Base-by-base conservation (phyloP, 106 monocot genomes). In the Acanthochlamys bracteata region DNA sequence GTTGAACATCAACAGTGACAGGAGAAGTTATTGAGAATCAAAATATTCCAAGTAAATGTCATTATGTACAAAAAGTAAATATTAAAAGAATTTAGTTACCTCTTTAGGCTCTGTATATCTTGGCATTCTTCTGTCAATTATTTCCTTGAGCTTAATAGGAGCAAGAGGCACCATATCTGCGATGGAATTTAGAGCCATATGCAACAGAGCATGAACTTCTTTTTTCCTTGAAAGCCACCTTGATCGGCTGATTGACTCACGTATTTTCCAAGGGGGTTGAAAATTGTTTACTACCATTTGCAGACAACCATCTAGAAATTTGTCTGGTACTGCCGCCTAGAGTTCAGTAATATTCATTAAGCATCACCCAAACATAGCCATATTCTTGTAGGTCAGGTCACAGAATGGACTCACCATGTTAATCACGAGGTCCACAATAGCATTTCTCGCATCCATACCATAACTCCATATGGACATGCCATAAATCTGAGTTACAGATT, bases 221-320 rank as follows among this genome's bases (percentile, higher is more conserved):
- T 77, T 75, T 61, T 81, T 88, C 55, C 73, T 71, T 60, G 25
- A 42, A 53, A 42, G 13, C 72, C 77, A 78, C 53, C 40, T 49
- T 64, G 68, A 20, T 11, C 67, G 59, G n/a, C 15, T 61, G 4
- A 61, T 64, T 41, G 39, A 63, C 20, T 53, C 41, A 25, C 60
- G 27, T 2, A 69, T 17, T 33, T 66, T 68, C 22, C 25, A 41
- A 21, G 84, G 78, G 24, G 83, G 78, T 39, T 33, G 39, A 56
- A 88, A 78, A 53, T 88, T 88, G 56, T 25, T 61, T 26, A 88
- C 84, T 27, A 88, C 78, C 84, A 88, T 81, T 41, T 84, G 61
- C 74, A 88, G 81, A 66, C 88, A 78, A 23, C 60, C 66, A 23
- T 78, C 75, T 9, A 83, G 67, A 69, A 59, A 88, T 60, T 81